Evolutionary conservation across 2,329 filamentous ascomycete genomes (phyloP), one percentile per base, ranked within the genome.

Genomic region (Talaromyces verruculosus): DNA sequence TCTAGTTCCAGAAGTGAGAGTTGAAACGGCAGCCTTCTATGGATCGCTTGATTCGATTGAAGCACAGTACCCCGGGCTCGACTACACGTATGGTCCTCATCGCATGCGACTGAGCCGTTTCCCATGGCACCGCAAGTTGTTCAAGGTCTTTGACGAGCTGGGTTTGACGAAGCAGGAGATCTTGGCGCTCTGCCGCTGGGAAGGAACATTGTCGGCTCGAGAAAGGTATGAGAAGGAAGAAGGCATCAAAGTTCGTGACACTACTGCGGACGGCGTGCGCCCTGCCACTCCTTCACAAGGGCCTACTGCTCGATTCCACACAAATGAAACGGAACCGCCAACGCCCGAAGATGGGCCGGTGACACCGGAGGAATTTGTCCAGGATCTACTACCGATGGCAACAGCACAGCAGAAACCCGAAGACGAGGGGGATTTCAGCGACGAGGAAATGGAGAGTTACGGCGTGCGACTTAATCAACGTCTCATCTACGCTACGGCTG

Each of bases 1-100:
- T 72, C 82, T 89, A 49, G 85, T 89, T 25, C 85, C 85, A 41
- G 87, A 89, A 79, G 86, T 89, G 63, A 85, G 87, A 67, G 81
- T 87, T 69, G 87, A 89, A 75, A 88, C 87, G 1, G 83, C 84
- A 64, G 84, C 82, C 61, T 89, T 88, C 78, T 89, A 89, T 77
- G 87, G 87, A 71, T 82, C 84, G 47, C 80, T 88, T 55, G 86
- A 88, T 78, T 87, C 84, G 71, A 82, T 88, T 67, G 87, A 89
- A 79, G 87, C 87, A 60, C 86, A 87, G 67, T 89, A 89, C 71
- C 87, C 87, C 0, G 87, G 87, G 39, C 80, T 89, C 57, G 87
- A 89, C 79, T 89, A 89, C 75, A 84, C 84, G 57, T 82, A 86
- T 71, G 77, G 79, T 6, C 85, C 87, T 1, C 87, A 89, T 77